A percentile compares a stretch with the other conserved stretches of the same genome.
Evolutionary conservation across 345 rosid species (phyloP).

Genomic region (Aquilaria yunnanensis): DNA sequence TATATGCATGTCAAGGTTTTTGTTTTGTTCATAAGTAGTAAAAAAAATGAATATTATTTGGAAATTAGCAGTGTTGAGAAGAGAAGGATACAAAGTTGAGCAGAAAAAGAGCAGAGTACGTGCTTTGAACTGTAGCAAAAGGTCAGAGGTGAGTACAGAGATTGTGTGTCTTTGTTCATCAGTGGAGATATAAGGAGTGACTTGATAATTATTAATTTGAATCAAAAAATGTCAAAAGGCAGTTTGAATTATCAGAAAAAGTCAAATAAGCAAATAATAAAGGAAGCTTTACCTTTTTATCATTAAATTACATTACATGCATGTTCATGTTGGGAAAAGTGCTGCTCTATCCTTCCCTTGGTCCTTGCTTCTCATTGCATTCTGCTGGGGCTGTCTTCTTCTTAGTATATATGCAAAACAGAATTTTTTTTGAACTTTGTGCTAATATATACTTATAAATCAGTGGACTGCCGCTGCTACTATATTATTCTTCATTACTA

Average conservation of each 20-base stretch:
- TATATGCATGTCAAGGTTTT: too few species aligned
- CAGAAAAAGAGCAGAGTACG: slow-evolving; percentile 31
- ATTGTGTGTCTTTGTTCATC: slow-evolving; percentile 10
- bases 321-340: slow-evolving; percentile 22
- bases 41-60: not conserved
- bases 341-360: slow-evolving; percentile 15
- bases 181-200: not conserved
- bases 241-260: not conserved
- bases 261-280: not conserved
- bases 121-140: slow-evolving; percentile 19
- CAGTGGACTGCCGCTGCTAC: not conserved
- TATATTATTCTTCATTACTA: not conserved
- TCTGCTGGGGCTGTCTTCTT: slow-evolving; percentile 20
- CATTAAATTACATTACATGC: not conserved
- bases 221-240: too few species aligned
- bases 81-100: slow-evolving; percentile 27
- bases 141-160: slow-evolving; percentile 29
- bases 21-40: too few species aligned
- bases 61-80: slow-evolving; percentile 20
- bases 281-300: not conserved
- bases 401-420: slow-evolving; percentile 7
- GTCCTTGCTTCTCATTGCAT: slow-evolving; percentile 19
- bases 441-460: not conserved
- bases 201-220: too few species aligned
- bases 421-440: slow-evolving; percentile 9